These are phyloP conservation scores for Fusarium chaquense DNA, from an alignment of 2,329 filamentous ascomycete genomes.

Conservation along the genomic window DNA sequence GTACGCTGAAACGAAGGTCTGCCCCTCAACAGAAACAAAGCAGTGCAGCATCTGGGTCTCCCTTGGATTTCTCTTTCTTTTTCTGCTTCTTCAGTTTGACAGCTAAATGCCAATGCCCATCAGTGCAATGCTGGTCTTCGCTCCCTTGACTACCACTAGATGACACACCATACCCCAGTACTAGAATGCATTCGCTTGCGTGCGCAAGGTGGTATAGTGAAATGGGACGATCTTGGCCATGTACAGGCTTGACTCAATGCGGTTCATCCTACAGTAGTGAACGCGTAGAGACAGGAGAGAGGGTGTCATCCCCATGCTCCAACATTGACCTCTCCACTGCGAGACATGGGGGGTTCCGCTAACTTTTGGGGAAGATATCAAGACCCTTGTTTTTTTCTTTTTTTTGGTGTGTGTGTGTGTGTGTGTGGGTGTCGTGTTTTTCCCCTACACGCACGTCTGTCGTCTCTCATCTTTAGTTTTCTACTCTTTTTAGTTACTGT, in stretches of 20 bases:
- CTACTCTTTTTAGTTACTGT: neutral
- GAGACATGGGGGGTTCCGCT: slow-evolving; percentile 38
- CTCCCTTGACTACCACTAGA: slow-evolving; percentile 6
- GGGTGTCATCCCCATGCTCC: slow-evolving; percentile 48
- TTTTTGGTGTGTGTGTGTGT: neutral
- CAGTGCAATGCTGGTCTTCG: slow-evolving; percentile 8
- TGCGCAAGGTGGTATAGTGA: slow-evolving; percentile 38
- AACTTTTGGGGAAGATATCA: slow-evolving; percentile 39
- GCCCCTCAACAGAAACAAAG: slow-evolving; percentile 33
- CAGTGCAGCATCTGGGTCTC: slow-evolving; percentile 6
- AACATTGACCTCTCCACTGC: slow-evolving; percentile 42
- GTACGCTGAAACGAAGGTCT: slow-evolving; percentile 35
- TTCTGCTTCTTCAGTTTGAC: slow-evolving; percentile 20
- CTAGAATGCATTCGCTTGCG: slow-evolving; percentile 32
- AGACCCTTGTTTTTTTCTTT: slow-evolving; percentile 43
- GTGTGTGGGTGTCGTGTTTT: neutral
- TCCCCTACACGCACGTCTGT: neutral
- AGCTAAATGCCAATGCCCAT: slow-evolving; percentile 24
- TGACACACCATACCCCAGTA: slow-evolving; percentile 31
- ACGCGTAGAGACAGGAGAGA: slow-evolving; percentile 38
- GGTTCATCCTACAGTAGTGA: slow-evolving; percentile 52
- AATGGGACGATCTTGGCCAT: slow-evolving; percentile 48
- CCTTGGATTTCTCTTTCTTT: slow-evolving; percentile 1
- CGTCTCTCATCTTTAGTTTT: slow-evolving; percentile 1
- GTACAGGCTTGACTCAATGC: slow-evolving; percentile 48